Conservation (phyloP, 768 basidiomycete species). For the Leccinum boreale region DNA sequence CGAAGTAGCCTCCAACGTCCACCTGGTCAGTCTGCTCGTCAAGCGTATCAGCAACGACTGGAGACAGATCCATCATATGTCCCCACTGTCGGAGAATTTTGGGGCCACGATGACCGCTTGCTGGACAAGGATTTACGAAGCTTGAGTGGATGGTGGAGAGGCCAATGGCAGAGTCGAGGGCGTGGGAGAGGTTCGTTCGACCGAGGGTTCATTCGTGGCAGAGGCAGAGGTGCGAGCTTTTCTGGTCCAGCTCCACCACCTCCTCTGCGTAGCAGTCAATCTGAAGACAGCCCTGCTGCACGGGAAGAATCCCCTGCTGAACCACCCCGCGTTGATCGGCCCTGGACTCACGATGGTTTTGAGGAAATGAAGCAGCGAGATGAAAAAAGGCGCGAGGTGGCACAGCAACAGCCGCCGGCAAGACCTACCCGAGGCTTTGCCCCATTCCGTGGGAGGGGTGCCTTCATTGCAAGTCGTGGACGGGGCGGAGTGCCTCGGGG, state of each 20-base stretch:
- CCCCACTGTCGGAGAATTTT: constrained; percentile 89
- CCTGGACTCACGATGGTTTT: constrained; percentile 86
- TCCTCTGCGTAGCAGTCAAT: constrained; percentile 12
- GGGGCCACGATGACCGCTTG: constrained; percentile 91
- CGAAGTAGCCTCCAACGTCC: constrained; percentile 32
- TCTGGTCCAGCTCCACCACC: constrained; percentile 14
- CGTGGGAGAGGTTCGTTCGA: constrained; percentile 51
- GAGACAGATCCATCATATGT: constrained; percentile 85
- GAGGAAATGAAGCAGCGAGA: constrained; percentile 82
- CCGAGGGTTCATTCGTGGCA: constrained; percentile 48
- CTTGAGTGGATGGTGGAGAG: constrained; percentile 86
- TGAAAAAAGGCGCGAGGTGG: constrained; percentile 42
- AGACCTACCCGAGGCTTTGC: constrained; percentile 34
- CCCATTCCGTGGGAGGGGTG: constrained; percentile 46
- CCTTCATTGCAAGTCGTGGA: constrained; percentile 38
- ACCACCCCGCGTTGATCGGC: constrained; percentile 59
- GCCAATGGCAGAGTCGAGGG: constrained; percentile 68
- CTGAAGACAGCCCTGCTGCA: constrained; percentile 17
- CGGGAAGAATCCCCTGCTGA: constrained; percentile 25
- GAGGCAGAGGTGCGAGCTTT: constrained; percentile 51
- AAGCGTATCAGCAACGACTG: constrained; percentile 81
- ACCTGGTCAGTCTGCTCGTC: constrained; percentile 64
- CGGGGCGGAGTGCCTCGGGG: constrained; percentile 48
- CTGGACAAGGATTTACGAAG: constrained; percentile 79
- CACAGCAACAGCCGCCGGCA: constrained; percentile 32